Conservation (phyloP, 202 grass and related monocot genomes). For the Setaria viridis region DNA sequence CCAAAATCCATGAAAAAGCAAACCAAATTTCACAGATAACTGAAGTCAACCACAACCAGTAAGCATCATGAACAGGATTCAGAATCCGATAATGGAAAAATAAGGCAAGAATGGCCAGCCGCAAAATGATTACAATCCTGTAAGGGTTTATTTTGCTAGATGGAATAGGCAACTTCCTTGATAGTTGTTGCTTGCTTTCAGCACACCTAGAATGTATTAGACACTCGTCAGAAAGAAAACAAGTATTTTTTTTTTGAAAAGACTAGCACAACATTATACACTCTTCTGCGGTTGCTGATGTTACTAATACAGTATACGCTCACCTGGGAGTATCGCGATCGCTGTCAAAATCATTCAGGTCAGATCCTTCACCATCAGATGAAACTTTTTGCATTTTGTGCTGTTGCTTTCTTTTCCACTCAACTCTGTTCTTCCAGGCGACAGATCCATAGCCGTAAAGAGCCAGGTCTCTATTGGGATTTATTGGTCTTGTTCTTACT, state of each 20-base stretch:
- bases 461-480: conserved; percentile 35
- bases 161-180: conserved; percentile 66
- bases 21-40: conserved; percentile 79
- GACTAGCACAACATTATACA: neutral
- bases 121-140: conserved; percentile 69
- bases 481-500: conserved; percentile 35
- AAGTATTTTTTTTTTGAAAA: neutral
- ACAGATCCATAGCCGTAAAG: conserved; percentile 46
- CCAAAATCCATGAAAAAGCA: conserved; percentile 71
- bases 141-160: conserved; percentile 80
- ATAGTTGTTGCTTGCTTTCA: conserved; percentile 63
- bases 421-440: conserved; percentile 46
- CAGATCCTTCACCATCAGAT: conserved; percentile 45
- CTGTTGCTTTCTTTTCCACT: conserved; percentile 46
- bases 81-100: conserved; percentile 70
- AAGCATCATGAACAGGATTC: conserved; percentile 67
- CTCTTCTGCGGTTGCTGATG: too few relatives aligned
- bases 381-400: conserved; percentile 43
- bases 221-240: conserved; percentile 4
- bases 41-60: conserved; percentile 70
- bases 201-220: conserved; percentile 43
- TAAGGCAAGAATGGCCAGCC: conserved; percentile 62
- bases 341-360: conserved; percentile 40
- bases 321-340: conserved; percentile 27
- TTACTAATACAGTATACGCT: neutral